These are phyloP conservation scores for Rosa lucieae DNA, from an alignment of 306 rosid genomes.

Conservation along the genomic window DNA sequence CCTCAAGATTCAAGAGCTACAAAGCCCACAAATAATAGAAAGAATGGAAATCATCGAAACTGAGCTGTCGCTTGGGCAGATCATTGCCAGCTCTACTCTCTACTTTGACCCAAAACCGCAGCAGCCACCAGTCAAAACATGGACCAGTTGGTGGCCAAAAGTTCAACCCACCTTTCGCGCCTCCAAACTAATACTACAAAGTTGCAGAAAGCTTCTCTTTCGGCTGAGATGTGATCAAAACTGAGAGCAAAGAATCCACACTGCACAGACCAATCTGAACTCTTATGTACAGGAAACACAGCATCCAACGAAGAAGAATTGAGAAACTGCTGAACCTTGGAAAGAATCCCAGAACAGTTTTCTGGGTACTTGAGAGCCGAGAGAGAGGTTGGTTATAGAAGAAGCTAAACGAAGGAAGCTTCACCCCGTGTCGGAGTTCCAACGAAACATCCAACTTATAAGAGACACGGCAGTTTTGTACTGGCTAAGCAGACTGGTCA, in stretches of 20 bases:
- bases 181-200: not conserved
- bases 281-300: not conserved
- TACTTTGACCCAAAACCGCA: not conserved
- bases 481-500: not conserved
- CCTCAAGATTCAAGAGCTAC: not conserved
- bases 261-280: not conserved
- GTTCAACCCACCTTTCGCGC: not conserved
- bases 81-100: slow-evolving; percentile 15
- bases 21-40: not conserved
- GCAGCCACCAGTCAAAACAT: slow-evolving; percentile 20
- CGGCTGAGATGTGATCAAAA: not conserved
- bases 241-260: slow-evolving; percentile 1
- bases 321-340: not conserved
- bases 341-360: not conserved
- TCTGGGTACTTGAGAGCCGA: not conserved
- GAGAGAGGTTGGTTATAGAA: not conserved
- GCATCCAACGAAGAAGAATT: not conserved
- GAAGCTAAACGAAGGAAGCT: not conserved
- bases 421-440: not conserved
- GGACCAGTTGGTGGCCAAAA: slow-evolving; percentile 21
- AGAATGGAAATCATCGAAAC: not conserved
- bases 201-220: not conserved
- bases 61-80: not conserved
- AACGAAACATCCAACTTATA: not conserved
- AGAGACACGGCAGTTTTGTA: not conserved